Conservation (phyloP, 345 rosid species). For the Hypericum perforatum region DNA sequence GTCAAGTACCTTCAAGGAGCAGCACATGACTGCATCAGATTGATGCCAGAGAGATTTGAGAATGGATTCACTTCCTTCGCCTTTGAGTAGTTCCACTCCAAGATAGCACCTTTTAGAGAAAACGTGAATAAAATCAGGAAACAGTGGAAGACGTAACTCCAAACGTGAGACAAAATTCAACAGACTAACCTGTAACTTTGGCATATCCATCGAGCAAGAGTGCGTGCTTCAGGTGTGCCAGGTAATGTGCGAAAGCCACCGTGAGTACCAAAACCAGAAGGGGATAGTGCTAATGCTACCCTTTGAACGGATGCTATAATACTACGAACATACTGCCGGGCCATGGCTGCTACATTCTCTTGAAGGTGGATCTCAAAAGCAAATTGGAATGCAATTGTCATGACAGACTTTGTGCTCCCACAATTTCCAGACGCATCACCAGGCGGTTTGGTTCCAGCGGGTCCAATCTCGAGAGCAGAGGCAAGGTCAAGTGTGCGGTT, state of each 20-base stretch:
- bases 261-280: conserved; percentile 78
- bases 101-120: conserved; percentile 50
- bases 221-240: conserved; percentile 97
- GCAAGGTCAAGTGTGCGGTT: conserved; percentile 98
- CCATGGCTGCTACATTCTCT: conserved; percentile 93
- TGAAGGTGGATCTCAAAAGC: conserved; percentile 99
- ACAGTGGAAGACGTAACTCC: background rate
- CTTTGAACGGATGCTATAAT: conserved; percentile 95
- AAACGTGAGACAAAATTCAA: background rate
- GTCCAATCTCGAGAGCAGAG: conserved; percentile 90
- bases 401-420: conserved; percentile 73
- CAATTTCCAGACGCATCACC: conserved; percentile 47
- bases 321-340: conserved; percentile 89
- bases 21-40: conserved; percentile 95
- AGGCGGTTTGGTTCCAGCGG: conserved; percentile 62
- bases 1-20: conserved; percentile 69
- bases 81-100: conserved; percentile 76
- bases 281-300: conserved; percentile 95
- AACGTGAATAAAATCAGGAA: background rate
- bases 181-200: conserved; percentile 66
- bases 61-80: conserved; percentile 66
- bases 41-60: conserved; percentile 95
- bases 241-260: conserved; percentile 75
- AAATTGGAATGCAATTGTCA: conserved; percentile 96
- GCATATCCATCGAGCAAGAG: conserved; percentile 98